Conservation (phyloP, 2,329 filamentous ascomycete species). For the Pyrenophora graminea region DNA sequence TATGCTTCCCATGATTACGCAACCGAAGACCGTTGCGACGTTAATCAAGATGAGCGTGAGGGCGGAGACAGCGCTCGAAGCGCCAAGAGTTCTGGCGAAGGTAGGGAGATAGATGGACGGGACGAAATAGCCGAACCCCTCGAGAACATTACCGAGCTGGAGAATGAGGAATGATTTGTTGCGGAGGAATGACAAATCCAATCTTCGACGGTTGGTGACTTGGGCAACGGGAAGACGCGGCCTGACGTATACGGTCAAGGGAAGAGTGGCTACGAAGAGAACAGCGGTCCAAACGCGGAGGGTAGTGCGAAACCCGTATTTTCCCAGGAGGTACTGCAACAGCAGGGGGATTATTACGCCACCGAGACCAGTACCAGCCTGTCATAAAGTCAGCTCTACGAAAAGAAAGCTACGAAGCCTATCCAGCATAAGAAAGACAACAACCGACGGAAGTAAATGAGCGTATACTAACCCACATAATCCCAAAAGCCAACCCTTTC, state of each 20-base stretch:
- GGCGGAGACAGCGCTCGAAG: constrained; percentile 29
- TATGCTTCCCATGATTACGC: constrained; percentile 41
- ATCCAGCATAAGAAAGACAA: too few relatives aligned
- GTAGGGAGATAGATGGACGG: constrained; percentile 46
- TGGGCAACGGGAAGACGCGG: background rate
- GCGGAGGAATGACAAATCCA: background rate
- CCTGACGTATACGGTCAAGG: background rate
- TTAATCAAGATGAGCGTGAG: constrained; percentile 43
- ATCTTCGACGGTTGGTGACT: background rate
- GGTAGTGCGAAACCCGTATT: constrained; percentile 48
- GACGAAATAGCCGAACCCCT: constrained; percentile 47
- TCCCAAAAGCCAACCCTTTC: constrained; percentile 64
- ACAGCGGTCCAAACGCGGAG: constrained; percentile 44
- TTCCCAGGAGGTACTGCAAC: constrained; percentile 45
- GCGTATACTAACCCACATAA: constrained; percentile 54
- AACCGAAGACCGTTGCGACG: constrained; percentile 39
- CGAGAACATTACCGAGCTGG: constrained; percentile 41
- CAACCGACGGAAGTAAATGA: too few relatives aligned
- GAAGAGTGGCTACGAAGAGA: background rate
- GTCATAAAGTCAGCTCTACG: too few relatives aligned
- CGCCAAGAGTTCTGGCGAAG: constrained; percentile 40
- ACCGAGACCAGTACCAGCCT: constrained; percentile 42
- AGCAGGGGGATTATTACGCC: constrained; percentile 52
- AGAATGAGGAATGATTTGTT: constrained; percentile 20
- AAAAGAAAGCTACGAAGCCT: too few relatives aligned